phyloP scores from a whole-genome alignment of 768 basidiomycete genomes.

The Coprinopsis cinerea region DNA sequence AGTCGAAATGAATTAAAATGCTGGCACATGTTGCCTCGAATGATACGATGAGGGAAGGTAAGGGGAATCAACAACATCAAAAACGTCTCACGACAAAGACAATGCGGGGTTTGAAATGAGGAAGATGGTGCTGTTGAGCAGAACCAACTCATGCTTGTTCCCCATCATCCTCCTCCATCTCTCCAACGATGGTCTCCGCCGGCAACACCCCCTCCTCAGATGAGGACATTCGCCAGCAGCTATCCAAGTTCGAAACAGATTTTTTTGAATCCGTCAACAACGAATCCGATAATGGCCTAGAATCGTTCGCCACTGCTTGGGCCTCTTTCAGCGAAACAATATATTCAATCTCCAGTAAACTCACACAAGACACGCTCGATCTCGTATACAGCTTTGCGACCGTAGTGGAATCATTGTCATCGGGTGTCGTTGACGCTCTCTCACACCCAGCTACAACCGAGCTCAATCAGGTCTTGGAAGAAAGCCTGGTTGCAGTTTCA shows the following conservation, averaged over 20 bases:
- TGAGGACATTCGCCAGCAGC: neutral
- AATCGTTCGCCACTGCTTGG: neutral
- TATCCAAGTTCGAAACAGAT: neutral
- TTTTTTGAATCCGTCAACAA: neutral
- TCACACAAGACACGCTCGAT: neutral
- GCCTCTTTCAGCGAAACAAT: neutral
- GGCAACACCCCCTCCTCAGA: too few relatives aligned
- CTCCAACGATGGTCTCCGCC: neutral
- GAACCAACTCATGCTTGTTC: neutral
- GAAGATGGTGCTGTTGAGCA: too few relatives aligned
- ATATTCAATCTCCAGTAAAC: neutral
- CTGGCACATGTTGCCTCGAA: too few relatives aligned
- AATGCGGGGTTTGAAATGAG: constrained; percentile 20
- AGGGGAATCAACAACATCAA: too few relatives aligned
- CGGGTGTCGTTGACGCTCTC: neutral
- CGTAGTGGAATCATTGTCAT: neutral
- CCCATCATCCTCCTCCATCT: neutral
- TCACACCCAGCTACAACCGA: neutral
- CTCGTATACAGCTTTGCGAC: neutral
- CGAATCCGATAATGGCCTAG: neutral
- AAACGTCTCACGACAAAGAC: too few relatives aligned
- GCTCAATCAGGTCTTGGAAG: neutral
- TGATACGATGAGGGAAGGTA: too few relatives aligned
- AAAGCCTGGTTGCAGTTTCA: neutral
- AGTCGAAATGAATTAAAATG: too few relatives aligned